phyloP scores from a whole-genome alignment of 176 grass and related monocot species.

The Calamus simplicifolius region DNA sequence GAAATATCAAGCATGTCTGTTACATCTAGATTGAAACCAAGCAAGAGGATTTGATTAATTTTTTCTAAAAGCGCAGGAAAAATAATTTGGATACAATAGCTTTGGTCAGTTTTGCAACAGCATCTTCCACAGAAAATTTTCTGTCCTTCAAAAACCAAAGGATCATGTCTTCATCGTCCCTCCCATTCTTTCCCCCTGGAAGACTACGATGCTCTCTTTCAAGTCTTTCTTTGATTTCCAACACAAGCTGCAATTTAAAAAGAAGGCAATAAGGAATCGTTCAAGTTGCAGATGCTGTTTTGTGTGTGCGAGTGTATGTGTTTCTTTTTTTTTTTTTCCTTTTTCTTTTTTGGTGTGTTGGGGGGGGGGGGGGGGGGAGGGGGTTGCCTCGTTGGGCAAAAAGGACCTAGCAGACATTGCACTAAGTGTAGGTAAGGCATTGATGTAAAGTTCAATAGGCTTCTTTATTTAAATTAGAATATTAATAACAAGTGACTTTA shows the following conservation, averaged over 20 bases:
- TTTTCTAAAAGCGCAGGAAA: not conserved
- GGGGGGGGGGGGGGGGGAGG: no score
- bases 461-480: no score
- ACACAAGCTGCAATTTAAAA: slow-evolving; percentile 51
- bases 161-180: slow-evolving; percentile 86
- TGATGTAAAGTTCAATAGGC: no score
- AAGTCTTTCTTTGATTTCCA: slow-evolving; percentile 65
- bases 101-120: slow-evolving; percentile 58
- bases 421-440: no score
- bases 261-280: not conserved
- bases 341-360: no score
- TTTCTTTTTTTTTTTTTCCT: no score
- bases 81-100: slow-evolving; percentile 57
- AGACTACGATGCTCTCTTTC: slow-evolving; percentile 49
- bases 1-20: no score
- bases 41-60: not conserved
- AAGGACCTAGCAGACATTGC: no score
- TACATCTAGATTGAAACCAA: not conserved
- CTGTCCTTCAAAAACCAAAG: slow-evolving; percentile 88
- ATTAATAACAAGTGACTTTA: no score
- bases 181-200: slow-evolving; percentile 56
- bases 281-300: no score
- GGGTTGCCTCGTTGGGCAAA: no score
- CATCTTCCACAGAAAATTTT: slow-evolving; percentile 58
- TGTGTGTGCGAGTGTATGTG: no score